Evolutionary conservation across 2,329 filamentous ascomycete species (phyloP), one percentile per base, ranked within the genome.

Genomic region (Ophiobolus disseminans): DNA sequence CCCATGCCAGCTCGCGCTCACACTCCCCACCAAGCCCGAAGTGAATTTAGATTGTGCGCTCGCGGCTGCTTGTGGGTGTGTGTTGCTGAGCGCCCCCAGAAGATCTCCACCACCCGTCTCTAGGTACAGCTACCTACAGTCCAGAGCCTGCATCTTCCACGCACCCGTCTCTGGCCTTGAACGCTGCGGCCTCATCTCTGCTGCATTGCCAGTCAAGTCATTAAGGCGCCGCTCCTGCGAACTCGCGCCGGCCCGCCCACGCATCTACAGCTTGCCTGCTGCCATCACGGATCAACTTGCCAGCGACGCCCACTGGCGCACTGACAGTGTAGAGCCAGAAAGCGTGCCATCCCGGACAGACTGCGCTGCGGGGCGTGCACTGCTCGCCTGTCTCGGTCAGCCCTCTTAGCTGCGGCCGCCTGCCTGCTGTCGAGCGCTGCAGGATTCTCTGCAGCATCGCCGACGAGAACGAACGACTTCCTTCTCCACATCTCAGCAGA

Each of bases 351-450:
- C 48, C 48, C 53, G 60, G 51, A 56, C 65, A 60, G 66, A 65
- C 61, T 68, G 55, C 61, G 19, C 21, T 46, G 65, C 56, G 68
- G 60, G 58, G 53, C 66, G 68, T 73, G 68, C 69, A 56, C 53
- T 44, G 53, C 64, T 71, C 66, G 68, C 64, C 66, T 69, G 68
- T 63, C 67, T 67, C 61, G 60, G 64, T 69, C 69, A 69, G 69
- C 66, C 69, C 63, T 71, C 67, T 70, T 72, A 70, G 69, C 69
- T 69, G 68, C 69, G 65, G 66, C n/a, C n/a, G n/a, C 66, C 64
- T 69, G 67, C 64, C 64, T 71, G 68, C 69, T 68, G 61, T 65
- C 60, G 58, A 64, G 63, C 60, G 58, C 65, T 70, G 68, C 68
- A 72, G 52, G 57, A 55, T 58, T 69, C 68, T 57, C 66, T 70